Evolutionary conservation across 306 rosid genomes (phyloP), one percentile per base, ranked within the genome.

Genomic region (Citrullus colocynthis): DNA sequence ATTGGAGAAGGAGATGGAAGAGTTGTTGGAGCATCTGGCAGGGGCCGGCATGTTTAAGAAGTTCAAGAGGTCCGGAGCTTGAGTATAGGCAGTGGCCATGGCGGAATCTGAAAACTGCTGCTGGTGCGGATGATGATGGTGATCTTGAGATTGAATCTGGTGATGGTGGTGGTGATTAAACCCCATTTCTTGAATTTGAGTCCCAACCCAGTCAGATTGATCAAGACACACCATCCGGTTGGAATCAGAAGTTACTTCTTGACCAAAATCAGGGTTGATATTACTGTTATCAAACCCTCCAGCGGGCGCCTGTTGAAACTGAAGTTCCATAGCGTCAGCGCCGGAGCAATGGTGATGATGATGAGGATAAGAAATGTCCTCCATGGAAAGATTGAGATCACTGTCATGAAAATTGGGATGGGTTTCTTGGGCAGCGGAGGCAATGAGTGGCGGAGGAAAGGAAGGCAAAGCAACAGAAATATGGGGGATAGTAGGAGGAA

Each of bases 41-140:
- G 96, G 11, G 11, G 69, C 28, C 14, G 73, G 92, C 34, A 88
- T 75, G 85, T 83, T 88, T 83, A 95, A 88, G 76, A 90, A 91
- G 85, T 88, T 89, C 44, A 95, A 87, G 30, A 92, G 88, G 87
- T 93, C 96, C 0, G 91, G 86, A 64, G 96, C 71, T 20, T 86
- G 83, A 75, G 81, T 84, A 80, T 85, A 86, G 34, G 58, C 17
- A 81, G 77, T 32, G 78, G 72, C 60, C 45, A 73, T 48, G 44
- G 77, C 28, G 80, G 75, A 56, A 86, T 52, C 67, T 4, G 72
- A 57, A 20, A 52, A 51, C 3, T 42, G 45, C 10, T 36, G 39
- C 39, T 36, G 39, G 6, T 36, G 39, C 5, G 4, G 39, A 4
- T 44, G 49, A 44, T 80, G 83, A 30, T 59, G 49, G 10, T 80